Percentiles rank a stretch among this genome's conserved stretches.
phyloP scores from a whole-genome alignment of 306 rosid species.

The Astragalus membranaceus region DNA sequence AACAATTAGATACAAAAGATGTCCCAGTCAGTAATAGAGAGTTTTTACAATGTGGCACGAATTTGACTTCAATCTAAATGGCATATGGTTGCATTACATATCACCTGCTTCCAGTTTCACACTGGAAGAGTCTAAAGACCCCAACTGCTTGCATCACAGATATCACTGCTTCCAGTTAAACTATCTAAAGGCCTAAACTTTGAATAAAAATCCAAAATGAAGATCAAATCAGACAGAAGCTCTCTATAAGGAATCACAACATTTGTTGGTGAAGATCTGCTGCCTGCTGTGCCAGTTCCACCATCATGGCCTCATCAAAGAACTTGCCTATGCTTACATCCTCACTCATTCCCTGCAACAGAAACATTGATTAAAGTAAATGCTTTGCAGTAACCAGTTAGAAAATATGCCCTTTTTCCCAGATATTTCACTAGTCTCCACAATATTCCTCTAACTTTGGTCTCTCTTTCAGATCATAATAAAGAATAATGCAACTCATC shows the following conservation, averaged over 20 bases:
- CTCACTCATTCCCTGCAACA: constrained; percentile 91
- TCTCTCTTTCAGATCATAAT: no score
- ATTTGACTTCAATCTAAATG: no score
- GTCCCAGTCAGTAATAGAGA: background rate
- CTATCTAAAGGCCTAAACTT: background rate
- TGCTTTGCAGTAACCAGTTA: background rate
- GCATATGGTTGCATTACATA: no score
- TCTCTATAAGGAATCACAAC: constrained; percentile 42
- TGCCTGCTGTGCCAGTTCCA: constrained; percentile 95
- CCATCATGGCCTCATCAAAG: constrained; percentile 99
- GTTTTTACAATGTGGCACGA: background rate
- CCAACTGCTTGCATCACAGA: constrained; percentile 26
- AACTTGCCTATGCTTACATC: constrained; percentile 92
- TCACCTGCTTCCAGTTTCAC: no score
- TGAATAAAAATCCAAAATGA: background rate
- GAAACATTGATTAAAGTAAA: background rate
- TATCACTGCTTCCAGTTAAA: background rate
- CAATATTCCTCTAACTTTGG: no score
- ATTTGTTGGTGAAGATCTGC: constrained; percentile 97
- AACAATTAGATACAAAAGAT: constrained; percentile 13
- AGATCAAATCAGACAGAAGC: background rate
- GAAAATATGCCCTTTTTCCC: background rate
- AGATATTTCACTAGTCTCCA: background rate
- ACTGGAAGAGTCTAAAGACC: background rate
- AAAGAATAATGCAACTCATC: no score